Evolutionary conservation across 768 basidiomycete species (phyloP).

Genomic region (Rhizopogon vulgaris): DNA sequence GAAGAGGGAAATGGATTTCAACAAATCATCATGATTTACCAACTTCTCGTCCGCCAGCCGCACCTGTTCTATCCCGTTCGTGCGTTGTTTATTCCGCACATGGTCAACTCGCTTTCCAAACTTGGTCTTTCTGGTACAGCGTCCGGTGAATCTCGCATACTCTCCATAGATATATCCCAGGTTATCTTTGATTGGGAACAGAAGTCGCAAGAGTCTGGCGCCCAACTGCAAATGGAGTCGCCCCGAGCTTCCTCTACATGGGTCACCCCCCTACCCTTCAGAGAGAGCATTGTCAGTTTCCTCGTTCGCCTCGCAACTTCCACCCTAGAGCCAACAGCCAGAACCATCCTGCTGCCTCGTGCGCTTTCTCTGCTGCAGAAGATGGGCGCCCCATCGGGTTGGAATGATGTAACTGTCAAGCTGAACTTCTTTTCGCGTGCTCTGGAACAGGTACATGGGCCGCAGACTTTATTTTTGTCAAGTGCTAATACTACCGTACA

Average conservation of each 20-base stretch:
- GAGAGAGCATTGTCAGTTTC: slow-evolving; percentile 92
- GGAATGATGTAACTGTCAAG: slow-evolving; percentile 90
- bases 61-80: slow-evolving; percentile 91
- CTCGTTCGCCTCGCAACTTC: slow-evolving; percentile 86
- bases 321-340: slow-evolving; percentile 40
- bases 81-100: slow-evolving; percentile 87
- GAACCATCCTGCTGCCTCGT: slow-evolving; percentile 47
- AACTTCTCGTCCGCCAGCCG: slow-evolving; percentile 87
- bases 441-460: slow-evolving; percentile 63
- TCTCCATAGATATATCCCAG: slow-evolving; percentile 88
- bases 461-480: background rate
- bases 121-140: slow-evolving; percentile 74
- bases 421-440: slow-evolving; percentile 83
- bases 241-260: slow-evolving; percentile 34
- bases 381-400: slow-evolving; percentile 78
- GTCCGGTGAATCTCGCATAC: slow-evolving; percentile 70
- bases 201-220: slow-evolving; percentile 33
- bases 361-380: slow-evolving; percentile 63
- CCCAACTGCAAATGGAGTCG: slow-evolving; percentile 16
- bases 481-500: slow-evolving; percentile 23
- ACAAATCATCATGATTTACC: slow-evolving; percentile 78
- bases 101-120: slow-evolving; percentile 84
- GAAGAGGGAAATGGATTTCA: slow-evolving; percentile 76
- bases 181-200: slow-evolving; percentile 94
- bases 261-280: slow-evolving; percentile 71